phyloP scores from a whole-genome alignment of 2,329 filamentous ascomycete genomes.

The Rutstroemia sp. region DNA sequence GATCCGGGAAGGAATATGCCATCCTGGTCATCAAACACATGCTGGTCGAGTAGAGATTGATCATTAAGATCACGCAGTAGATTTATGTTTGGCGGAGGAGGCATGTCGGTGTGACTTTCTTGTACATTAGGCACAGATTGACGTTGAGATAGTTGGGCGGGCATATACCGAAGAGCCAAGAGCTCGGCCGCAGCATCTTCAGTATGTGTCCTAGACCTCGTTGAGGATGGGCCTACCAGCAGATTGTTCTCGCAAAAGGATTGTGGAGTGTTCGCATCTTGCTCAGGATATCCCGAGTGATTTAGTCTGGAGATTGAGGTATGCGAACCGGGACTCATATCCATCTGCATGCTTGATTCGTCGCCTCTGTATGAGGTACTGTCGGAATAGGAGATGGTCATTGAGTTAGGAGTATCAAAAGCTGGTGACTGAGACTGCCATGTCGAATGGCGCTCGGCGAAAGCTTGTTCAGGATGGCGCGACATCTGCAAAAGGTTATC shows the following conservation, averaged over 20 bases:
- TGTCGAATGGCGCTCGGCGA: not conserved
- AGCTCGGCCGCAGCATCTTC: conserved; percentile 16
- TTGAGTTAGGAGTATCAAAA: not conserved
- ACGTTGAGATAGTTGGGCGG: not conserved
- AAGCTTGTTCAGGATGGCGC: no score
- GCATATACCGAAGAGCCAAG: conserved; percentile 11
- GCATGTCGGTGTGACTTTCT: not conserved
- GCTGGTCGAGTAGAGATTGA: not conserved
- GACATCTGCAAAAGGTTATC: no score
- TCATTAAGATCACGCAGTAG: not conserved
- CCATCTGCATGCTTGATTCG: not conserved
- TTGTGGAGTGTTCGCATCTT: no score
- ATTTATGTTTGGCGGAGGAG: not conserved
- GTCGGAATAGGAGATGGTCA: not conserved
- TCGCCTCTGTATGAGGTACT: not conserved
- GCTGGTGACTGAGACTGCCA: not conserved
- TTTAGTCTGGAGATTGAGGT: no score
- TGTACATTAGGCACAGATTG: not conserved
- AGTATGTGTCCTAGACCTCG: conserved; percentile 3
- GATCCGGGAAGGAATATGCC: conserved; percentile 42
- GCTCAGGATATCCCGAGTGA: no score
- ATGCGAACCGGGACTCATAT: not conserved
- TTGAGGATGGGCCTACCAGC: not conserved
- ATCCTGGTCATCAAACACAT: conserved; percentile 15
- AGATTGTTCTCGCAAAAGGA: no score